These are phyloP conservation scores for Cucurbita ficifolia DNA, from an alignment of 306 rosid species.

Conservation along the genomic window DNA sequence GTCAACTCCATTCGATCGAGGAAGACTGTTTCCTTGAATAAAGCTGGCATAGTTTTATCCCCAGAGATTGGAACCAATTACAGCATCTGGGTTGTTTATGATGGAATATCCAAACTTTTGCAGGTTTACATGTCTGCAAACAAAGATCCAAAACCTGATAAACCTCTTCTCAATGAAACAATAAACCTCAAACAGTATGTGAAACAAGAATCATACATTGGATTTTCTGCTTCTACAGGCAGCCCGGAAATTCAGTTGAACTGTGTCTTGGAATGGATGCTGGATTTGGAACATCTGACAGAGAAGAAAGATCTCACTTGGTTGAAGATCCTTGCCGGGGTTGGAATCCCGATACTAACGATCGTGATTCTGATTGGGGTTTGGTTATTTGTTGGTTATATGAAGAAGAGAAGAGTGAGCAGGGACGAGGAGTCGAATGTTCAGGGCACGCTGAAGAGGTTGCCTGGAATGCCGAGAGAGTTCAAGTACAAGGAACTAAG, in stretches of 20 bases:
- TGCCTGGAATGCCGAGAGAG: slow-evolving; percentile 41
- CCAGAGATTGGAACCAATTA: background rate
- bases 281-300: slow-evolving; percentile 13
- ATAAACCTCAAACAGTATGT: slow-evolving; percentile 17
- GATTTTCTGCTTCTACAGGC: slow-evolving; percentile 38
- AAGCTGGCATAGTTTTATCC: slow-evolving; percentile 13
- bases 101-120: slow-evolving; percentile 19
- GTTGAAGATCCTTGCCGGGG: slow-evolving; percentile 17
- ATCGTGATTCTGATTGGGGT: slow-evolving; percentile 5
- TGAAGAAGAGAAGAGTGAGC: slow-evolving; percentile 13
- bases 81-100: slow-evolving; percentile 23
- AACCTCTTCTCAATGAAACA: slow-evolving; percentile 16
- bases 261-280: slow-evolving; percentile 28
- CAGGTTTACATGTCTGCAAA: slow-evolving; percentile 26
- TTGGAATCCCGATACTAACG: slow-evolving; percentile 13
- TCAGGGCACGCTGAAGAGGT: slow-evolving; percentile 16
- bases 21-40: slow-evolving; percentile 5
- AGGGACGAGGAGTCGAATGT: slow-evolving; percentile 16
- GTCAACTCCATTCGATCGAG: slow-evolving; percentile 25
- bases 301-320: background rate
- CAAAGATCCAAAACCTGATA: slow-evolving; percentile 3
- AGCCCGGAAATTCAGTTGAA: slow-evolving; percentile 14
- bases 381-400: slow-evolving; percentile 4
- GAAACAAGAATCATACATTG: slow-evolving; percentile 18
- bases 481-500: slow-evolving; percentile 29